Evolutionary conservation across 495 filamentous ascomycete genomes (phyloP).

Genomic region (Immersiella caudata): DNA sequence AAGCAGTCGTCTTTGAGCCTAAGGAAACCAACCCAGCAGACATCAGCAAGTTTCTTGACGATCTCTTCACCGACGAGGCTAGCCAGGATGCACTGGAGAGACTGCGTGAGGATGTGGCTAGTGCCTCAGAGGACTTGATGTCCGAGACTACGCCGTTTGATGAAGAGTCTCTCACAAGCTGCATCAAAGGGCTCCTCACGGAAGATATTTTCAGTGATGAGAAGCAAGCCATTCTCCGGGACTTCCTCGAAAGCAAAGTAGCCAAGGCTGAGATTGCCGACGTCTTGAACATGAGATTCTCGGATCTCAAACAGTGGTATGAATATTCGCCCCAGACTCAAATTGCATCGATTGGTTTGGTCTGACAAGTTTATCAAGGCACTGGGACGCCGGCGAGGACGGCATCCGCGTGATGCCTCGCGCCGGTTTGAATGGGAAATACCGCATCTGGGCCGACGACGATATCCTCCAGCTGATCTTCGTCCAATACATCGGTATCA

Average conservation of each 20-base stretch:
- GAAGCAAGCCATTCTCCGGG: slow-evolving; percentile 60
- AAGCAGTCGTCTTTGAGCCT: slow-evolving; percentile 59
- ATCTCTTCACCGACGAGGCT: slow-evolving; percentile 50
- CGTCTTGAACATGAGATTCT: slow-evolving; percentile 69
- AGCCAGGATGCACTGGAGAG: slow-evolving; percentile 37
- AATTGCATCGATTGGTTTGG: not conserved
- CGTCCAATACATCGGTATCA: slow-evolving; percentile 64
- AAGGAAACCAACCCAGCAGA: slow-evolving; percentile 49
- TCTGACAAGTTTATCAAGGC: slow-evolving; percentile 30
- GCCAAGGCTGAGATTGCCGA: slow-evolving; percentile 65
- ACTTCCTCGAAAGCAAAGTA: slow-evolving; percentile 60
- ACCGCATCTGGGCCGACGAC: slow-evolving; percentile 69
- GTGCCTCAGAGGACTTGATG: slow-evolving; percentile 23
- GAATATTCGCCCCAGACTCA: not conserved
- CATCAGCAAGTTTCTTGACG: slow-evolving; percentile 55
- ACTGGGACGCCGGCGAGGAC: slow-evolving; percentile 52
- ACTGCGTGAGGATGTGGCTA: slow-evolving; percentile 29
- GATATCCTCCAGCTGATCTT: slow-evolving; percentile 68
- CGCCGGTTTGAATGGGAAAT: slow-evolving; percentile 68
- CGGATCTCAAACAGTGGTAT: slow-evolving; percentile 57
- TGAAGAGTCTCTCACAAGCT: slow-evolving; percentile 33
- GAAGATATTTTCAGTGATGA: slow-evolving; percentile 64
- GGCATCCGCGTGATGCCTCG: slow-evolving; percentile 64
- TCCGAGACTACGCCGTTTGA: slow-evolving; percentile 34
- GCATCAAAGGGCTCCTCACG: slow-evolving; percentile 58